These are phyloP conservation scores for Polygonum aviculare DNA, from an alignment of 148 eudicot species.

Conservation along the genomic window DNA sequence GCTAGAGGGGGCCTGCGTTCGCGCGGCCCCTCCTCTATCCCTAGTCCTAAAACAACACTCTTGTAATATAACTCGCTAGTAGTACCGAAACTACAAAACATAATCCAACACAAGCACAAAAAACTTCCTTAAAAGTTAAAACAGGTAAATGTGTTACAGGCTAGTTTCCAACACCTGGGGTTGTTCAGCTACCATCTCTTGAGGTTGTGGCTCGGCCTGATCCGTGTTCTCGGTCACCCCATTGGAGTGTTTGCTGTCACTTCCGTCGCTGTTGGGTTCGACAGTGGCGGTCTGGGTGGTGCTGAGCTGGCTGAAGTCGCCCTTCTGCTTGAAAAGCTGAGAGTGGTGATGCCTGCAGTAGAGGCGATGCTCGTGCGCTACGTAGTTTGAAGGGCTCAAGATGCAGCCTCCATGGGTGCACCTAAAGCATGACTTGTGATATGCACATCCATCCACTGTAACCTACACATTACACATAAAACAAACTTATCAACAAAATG, in stretches of 20 bases:
- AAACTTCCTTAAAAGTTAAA: background rate
- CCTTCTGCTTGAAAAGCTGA: slow-evolving; percentile 81
- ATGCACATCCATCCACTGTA: slow-evolving; percentile 61
- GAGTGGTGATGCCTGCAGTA: slow-evolving; percentile 84
- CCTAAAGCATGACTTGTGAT: slow-evolving; percentile 75
- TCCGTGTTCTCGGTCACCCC: slow-evolving; percentile 24
- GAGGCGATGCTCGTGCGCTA: slow-evolving; percentile 67
- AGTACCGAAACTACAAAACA: background rate
- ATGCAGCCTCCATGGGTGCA: slow-evolving; percentile 79
- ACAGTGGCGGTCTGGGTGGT: background rate
- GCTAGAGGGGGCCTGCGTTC: too few species aligned
- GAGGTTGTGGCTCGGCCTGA: background rate
- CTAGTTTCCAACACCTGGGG: background rate
- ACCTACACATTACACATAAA: slow-evolving; percentile 32
- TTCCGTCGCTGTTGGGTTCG: background rate
- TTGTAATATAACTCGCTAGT: background rate
- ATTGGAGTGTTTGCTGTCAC: background rate
- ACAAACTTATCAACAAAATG: background rate
- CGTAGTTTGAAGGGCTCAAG: slow-evolving; percentile 75
- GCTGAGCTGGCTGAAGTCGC: slow-evolving; percentile 67
- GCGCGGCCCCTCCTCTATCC: too few species aligned
- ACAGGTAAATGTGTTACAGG: background rate
- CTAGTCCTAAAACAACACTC: background rate
- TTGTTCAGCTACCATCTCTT: background rate
- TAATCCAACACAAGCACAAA: background rate